Base-by-base conservation (phyloP, 2,329 filamentous ascomycete genomes). In the Epichloe uncinata region DNA sequence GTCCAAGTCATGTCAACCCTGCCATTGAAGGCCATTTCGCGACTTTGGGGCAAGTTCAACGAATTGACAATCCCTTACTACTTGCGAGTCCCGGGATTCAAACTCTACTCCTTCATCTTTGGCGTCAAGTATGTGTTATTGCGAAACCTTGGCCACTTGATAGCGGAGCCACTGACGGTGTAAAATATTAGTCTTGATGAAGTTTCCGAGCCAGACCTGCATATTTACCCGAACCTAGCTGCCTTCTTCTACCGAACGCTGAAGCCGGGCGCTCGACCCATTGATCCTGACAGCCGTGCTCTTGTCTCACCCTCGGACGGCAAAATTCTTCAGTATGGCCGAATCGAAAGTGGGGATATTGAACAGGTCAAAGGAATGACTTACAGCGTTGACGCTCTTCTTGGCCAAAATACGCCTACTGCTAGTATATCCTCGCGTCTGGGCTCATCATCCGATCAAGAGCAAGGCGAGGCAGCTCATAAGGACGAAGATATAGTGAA, bases 311-410 rank as follows among this genome's bases (percentile, higher is more conserved):
- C 93, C 1, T 81, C 93, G 5, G 93, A 98, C 65, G 93, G 93
- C 44, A 85, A 85, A 55, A 78, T 98, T 43, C 78, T 98, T 26
- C 91, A 97, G 60, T 96, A 89, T 58, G 93, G 93, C 11, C 82
- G 82, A 58, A 96, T 98, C 51, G 85, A 94, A 60, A 82, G 90
- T 60, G 90, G 91, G 45, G 88, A 96, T 61, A 94, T 98, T 42
- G 93, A 98, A 66, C 93, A 98, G 69, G 91, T 98, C 55, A 98
- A 98, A 69, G 93, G 93, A 53, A 93, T 98, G 76, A 98, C 93
- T 1, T 98, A 98, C 69, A 95, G 84, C 57, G 78, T 98, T 49
- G 93, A 98, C 63, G 90, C 93, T 7, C 77, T 98, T 2, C 77
- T 98, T 2, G 93, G 93, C 47, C 81, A 78, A 55, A 72, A 73